These are phyloP conservation scores for Scenedesmus sp. DNA, from an alignment of 163 green algal species.

Conservation along the genomic window DNA sequence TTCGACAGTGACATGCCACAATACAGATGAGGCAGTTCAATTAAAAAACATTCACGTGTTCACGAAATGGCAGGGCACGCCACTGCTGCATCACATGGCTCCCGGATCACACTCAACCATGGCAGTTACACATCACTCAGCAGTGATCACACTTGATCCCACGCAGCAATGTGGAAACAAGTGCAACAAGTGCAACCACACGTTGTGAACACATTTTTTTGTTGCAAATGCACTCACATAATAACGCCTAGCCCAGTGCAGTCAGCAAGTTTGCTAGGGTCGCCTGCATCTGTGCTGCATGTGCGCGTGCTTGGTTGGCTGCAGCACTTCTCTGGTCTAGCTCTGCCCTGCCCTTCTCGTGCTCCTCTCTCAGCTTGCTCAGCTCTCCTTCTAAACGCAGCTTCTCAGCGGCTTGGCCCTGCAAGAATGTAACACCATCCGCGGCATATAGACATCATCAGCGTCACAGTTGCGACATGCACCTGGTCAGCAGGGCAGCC, in stretches of 20 bases:
- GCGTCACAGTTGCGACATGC: background rate
- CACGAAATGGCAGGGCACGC: background rate
- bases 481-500: background rate
- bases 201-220: background rate
- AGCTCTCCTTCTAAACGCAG: background rate
- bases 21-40: background rate
- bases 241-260: background rate
- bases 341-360: background rate
- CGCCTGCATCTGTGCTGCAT: constrained; percentile 12
- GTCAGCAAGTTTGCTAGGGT: background rate
- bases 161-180: background rate
- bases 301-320: background rate
- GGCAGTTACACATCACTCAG: background rate
- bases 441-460: background rate
- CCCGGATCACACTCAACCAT: background rate
- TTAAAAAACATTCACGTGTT: background rate
- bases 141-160: background rate
- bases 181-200: background rate
- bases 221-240: background rate
- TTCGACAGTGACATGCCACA: background rate
- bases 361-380: constrained; percentile 15
- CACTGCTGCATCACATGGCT: background rate
- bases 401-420: background rate
- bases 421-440: background rate
- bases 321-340: background rate